phyloP scores from a whole-genome alignment of 2,329 filamentous ascomycete species.

The Emericellopsis cladophorae region DNA sequence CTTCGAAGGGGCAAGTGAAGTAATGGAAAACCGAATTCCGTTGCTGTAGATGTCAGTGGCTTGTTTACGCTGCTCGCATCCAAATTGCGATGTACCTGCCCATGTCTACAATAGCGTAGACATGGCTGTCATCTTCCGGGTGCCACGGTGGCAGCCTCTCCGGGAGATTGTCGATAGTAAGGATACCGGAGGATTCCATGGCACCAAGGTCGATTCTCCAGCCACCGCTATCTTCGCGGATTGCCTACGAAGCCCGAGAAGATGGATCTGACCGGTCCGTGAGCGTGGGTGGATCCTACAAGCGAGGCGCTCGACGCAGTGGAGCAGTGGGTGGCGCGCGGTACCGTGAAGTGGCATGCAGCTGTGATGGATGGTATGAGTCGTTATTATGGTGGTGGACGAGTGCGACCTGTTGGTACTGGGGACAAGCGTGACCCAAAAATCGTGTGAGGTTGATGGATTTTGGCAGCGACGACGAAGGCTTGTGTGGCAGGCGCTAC shows the following conservation, averaged over 20 bases:
- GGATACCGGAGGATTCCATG: conserved; percentile 24
- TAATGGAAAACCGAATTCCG: conserved; percentile 86
- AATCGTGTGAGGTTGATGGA: too few species aligned
- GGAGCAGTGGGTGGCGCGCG: background rate
- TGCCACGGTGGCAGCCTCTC: conserved; percentile 36
- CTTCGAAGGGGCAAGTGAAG: conserved; percentile 58
- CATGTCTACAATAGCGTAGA: conserved; percentile 47
- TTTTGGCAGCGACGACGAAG: too few species aligned
- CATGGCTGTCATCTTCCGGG: conserved; percentile 30
- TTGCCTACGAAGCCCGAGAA: background rate
- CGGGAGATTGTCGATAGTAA: conserved; percentile 38
- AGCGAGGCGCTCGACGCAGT: background rate
- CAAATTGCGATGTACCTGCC: conserved; percentile 29
- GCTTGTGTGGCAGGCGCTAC: too few species aligned
- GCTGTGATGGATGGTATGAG: background rate
- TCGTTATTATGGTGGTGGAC: background rate
- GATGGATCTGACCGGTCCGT: background rate
- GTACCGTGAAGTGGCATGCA: conserved; percentile 1
- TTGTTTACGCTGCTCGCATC: background rate
- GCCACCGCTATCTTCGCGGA: too few species aligned
- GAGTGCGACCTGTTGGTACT: too few species aligned
- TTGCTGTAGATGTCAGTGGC: conserved; percentile 43
- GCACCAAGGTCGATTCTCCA: background rate
- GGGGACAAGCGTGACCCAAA: too few species aligned
- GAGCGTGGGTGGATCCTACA: background rate